phyloP scores from a whole-genome alignment of 257 asterid genomes.

The Ligustrum vulgare region DNA sequence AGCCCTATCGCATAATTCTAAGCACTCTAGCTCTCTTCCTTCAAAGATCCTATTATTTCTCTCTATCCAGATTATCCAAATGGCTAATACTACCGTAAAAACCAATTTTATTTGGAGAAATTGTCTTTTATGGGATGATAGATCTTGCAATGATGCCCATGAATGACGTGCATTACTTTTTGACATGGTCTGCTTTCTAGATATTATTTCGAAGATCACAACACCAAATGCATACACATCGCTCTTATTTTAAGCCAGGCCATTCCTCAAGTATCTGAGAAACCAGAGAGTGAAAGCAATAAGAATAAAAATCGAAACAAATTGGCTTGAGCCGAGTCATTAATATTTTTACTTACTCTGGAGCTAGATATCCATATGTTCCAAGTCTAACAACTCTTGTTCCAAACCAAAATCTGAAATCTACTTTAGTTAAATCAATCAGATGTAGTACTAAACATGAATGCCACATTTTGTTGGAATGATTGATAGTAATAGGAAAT shows the following conservation, averaged over 20 bases:
- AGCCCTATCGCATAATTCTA: too few relatives aligned
- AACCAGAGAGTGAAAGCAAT: conserved; percentile 27
- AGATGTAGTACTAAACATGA: conserved; percentile 16
- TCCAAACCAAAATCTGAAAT: conserved; percentile 96
- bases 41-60: neutral
- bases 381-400: conserved; percentile 94
- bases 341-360: conserved; percentile 67
- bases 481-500: neutral
- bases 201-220: conserved; percentile 79
- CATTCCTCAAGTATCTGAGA: conserved; percentile 83
- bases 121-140: neutral
- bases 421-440: conserved; percentile 40
- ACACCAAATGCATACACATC: conserved; percentile 97
- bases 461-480: neutral
- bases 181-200: conserved; percentile 89
- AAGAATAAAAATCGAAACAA: neutral
- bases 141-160: conserved; percentile 76
- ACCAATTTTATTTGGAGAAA: neutral
- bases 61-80: too few relatives aligned
- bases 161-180: conserved; percentile 80
- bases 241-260: conserved; percentile 76
- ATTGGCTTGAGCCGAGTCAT: neutral
- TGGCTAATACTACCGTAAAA: too few relatives aligned
- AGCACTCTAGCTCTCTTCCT: too few relatives aligned
- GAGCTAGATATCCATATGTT: conserved; percentile 93